Base-by-base conservation (phyloP, 1,284 basidiomycete genomes). In the Volvariella volvacea region DNA sequence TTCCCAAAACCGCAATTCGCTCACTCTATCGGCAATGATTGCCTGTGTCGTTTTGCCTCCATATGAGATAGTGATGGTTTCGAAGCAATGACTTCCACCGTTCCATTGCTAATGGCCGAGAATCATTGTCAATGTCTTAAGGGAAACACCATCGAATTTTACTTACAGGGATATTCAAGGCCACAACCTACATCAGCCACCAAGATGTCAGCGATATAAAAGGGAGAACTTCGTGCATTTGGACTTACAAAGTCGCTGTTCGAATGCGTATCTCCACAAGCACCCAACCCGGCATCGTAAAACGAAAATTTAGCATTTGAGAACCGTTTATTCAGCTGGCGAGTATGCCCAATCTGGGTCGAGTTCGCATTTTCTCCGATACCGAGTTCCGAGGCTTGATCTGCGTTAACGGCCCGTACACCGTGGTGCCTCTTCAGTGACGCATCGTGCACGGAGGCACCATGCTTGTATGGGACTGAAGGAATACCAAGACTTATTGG, bases 11-110 rank as follows among this genome's bases (percentile, higher is more conserved):
- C n/a, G n/a, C n/a, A n/a, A n/a, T n/a, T n/a, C n/a, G n/a, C n/a
- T n/a, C n/a, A n/a, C n/a, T 64, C 75, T 70, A 61, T 91, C 88
- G 55, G 71, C 71, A 51, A 92, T 77, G 6, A 62, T 67, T 1
- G 88, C 89, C 14, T 59, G 53, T 8, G 77, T 67, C 2, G 76
- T 73, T 60, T 80, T 82, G 51, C 84, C 86, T 28, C 71, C 66
- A 59, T 74, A 80, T 3, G 71, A 65, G 57, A 92, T 84, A 25
- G 75, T 78, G 52, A 91, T 80, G 15, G 53, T 56, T 62, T 78
- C 64, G 57, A 75, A 78, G 61, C 89, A 90, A 39, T 74, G 41
- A 12, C 71, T 66, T 8, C 71, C 70, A 19, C 42, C 37, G 28
- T 70, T 74, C 49, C 58, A 80, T 63, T 74, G 65, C 56, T 67